Conservation (phyloP, 208 protist genomes). For the Kentomonas sorsogonicus region DNA sequence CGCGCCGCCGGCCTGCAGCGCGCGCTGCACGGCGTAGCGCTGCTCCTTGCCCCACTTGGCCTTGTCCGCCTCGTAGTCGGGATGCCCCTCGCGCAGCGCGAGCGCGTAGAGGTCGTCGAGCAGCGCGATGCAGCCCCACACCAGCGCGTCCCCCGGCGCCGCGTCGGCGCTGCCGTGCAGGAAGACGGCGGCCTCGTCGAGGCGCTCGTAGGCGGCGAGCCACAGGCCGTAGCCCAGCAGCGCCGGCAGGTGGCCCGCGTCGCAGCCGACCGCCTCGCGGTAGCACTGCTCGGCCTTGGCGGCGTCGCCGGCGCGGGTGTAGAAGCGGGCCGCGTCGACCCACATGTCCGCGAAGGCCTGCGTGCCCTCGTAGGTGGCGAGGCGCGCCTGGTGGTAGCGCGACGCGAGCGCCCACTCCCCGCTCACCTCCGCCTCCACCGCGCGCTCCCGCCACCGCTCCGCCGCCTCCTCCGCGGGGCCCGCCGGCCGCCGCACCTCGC, state of each 20-base stretch:
- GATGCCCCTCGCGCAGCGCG: slow-evolving; percentile 34
- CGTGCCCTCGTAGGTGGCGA: slow-evolving; percentile 28
- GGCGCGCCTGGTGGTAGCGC: slow-evolving; percentile 72
- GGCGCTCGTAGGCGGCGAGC: slow-evolving; percentile 67
- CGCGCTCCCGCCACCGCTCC: slow-evolving; percentile 53
- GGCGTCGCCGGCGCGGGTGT: slow-evolving; percentile 64
- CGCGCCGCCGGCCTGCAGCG: slow-evolving; percentile 18
- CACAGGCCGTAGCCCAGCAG: slow-evolving; percentile 79
- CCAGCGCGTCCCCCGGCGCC: slow-evolving; percentile 27
- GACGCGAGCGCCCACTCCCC: slow-evolving; percentile 53
- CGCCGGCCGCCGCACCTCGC: background rate
- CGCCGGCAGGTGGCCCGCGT: slow-evolving; percentile 39
- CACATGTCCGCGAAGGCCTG: slow-evolving; percentile 31
- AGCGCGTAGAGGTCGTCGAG: slow-evolving; percentile 58
- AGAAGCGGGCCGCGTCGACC: slow-evolving; percentile 76
- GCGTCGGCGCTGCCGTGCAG: slow-evolving; percentile 74
- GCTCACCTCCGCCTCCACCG: slow-evolving; percentile 73
- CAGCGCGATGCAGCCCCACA: slow-evolving; percentile 66
- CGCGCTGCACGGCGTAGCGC: slow-evolving; percentile 42
- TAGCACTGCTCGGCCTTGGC: slow-evolving; percentile 86
- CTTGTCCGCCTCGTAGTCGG: slow-evolving; percentile 26
- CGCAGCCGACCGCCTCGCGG: slow-evolving; percentile 77
- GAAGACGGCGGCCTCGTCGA: slow-evolving; percentile 84
- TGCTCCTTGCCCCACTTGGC: slow-evolving; percentile 57
- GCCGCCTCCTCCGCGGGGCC: background rate